Evolutionary conservation across 768 basidiomycete species (phyloP), one percentile per base, ranked within the genome.

Genomic region (Nidularia pulvinata): DNA sequence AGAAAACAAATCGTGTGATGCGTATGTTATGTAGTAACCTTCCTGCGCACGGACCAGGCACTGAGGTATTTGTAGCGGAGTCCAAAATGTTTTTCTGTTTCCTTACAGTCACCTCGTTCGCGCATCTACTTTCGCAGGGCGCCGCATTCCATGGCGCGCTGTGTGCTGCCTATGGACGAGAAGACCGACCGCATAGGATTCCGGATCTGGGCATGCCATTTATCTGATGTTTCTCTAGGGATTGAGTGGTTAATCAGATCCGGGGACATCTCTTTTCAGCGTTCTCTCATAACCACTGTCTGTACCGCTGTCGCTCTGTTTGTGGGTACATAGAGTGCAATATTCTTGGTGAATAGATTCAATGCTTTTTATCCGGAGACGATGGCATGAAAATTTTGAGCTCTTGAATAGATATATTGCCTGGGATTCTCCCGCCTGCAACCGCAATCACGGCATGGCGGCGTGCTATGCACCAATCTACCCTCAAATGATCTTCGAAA

Each of bases 151-250:
- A 42, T 11, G 39, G 39, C 13, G 39, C 39, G 16, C 39, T 42
- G 25, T 42, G 39, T 42, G 39, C 33, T 14, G 11, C 32, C 37
- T 37, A 11, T 50, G 49, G 19, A 13, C 32, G 84, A 82, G 83
- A 62, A 85, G 75, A 85, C 56, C 49, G 60, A 76, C 54, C 54
- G 59, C 56, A 55, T 50, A 59, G 44, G 51, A 59, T 52, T 66
- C 81, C 77, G 62, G 73, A 74, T 70, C 85, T 88, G 86, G 86
- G 86, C 86, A 86, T 88, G 84, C 79, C 83, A 78, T 81, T 77
- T 73, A 66, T 79, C 77, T 62, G 55, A 62, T 60, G 56, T 60
- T 58, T 30, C 25, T 58, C 63, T 58, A 80, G 68, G 69, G 83
- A 74, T 76, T 63, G 70, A 64, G 75, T 76, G 86, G 84, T 77